Evolutionary conservation across 805 yeast genomes (phyloP), one percentile per base, ranked within the genome.

Genomic region (Starmerella bacillaris): DNA sequence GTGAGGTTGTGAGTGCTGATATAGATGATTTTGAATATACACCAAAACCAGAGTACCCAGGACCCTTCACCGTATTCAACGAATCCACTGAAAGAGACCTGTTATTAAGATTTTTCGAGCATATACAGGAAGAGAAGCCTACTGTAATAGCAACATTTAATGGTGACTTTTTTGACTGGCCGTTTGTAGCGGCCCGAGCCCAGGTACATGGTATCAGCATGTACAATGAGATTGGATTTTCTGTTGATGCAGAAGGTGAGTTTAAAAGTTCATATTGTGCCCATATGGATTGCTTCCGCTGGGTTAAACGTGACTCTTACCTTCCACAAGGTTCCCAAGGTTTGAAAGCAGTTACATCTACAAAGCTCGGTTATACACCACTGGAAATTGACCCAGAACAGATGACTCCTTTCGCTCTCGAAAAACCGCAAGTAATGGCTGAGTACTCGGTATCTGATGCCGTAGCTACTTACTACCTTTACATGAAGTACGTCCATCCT

Each of bases 161-260:
- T 58, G 99, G 99, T 64, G 99, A 89, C 54, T 86, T 84, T 51
- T 89, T 89, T 58, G 99, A 89, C 63, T 89, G 98, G 96, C 99
- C 99, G 1, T 89, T 83, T 53, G 86, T 89, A 2, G 96, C 84
- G 46, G 75, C 78, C 11, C 65, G 99, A 51, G 75, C 95, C 2
- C 60, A 73, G 17, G 70, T 70, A 39, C 92, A 89, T 54, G 94
- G 79, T 12, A 54, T 89, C 44, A 75, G 78, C 52, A 76, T 89
- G 89, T 78, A 70, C 51, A 76, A 77, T 29, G 95, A 86, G 53
- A 86, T 86, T 48, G 99, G 99, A 2, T 89, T 89, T 55, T 80
- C 80, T 2, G 72, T 73, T 35, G 96, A 86, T 52, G 94, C 82
- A 49, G 92, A 80, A 28, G 95, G 83, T 50, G 94, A 82, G 28